phyloP scores from a whole-genome alignment of 805 yeast genomes.

The Ogataea populi-albae region DNA sequence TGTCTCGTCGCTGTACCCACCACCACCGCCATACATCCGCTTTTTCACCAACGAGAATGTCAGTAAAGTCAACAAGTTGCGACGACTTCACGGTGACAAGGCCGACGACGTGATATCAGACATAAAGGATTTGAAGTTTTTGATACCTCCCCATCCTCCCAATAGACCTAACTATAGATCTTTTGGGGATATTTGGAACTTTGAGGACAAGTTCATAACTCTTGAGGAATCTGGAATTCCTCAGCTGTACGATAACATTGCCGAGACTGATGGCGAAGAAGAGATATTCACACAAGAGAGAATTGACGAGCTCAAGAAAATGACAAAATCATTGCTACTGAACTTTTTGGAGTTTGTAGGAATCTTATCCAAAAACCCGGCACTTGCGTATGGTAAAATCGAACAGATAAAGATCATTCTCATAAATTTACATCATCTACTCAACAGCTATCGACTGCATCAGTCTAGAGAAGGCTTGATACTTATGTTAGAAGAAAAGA shows the following conservation, averaged over 20 bases:
- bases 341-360: slow-evolving; percentile 84
- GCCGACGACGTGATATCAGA: slow-evolving; percentile 23
- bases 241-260: slow-evolving; percentile 54
- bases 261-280: slow-evolving; percentile 33
- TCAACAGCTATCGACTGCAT: slow-evolving; percentile 92
- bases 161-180: slow-evolving; percentile 68
- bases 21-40: slow-evolving; percentile 84
- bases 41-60: slow-evolving; percentile 70
- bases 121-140: slow-evolving; percentile 45
- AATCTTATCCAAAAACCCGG: slow-evolving; percentile 70
- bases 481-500: slow-evolving; percentile 63
- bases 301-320: slow-evolving; percentile 71
- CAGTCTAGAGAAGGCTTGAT: slow-evolving; percentile 90
- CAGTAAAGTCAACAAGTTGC: slow-evolving; percentile 36
- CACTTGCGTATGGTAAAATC: slow-evolving; percentile 53
- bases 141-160: slow-evolving; percentile 66
- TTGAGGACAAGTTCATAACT: slow-evolving; percentile 71
- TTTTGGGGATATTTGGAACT: slow-evolving; percentile 89
- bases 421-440: slow-evolving; percentile 85
- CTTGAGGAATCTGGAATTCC: slow-evolving; percentile 73
- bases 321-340: slow-evolving; percentile 72
- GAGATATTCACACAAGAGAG: slow-evolving; percentile 46
- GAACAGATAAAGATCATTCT: slow-evolving; percentile 78
- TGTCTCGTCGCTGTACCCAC: slow-evolving; percentile 80
- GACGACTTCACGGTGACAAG: slow-evolving; percentile 21